Conservation (phyloP, 2,329 filamentous ascomycete genomes). For the Neoscytalidium dimidiatum region DNA sequence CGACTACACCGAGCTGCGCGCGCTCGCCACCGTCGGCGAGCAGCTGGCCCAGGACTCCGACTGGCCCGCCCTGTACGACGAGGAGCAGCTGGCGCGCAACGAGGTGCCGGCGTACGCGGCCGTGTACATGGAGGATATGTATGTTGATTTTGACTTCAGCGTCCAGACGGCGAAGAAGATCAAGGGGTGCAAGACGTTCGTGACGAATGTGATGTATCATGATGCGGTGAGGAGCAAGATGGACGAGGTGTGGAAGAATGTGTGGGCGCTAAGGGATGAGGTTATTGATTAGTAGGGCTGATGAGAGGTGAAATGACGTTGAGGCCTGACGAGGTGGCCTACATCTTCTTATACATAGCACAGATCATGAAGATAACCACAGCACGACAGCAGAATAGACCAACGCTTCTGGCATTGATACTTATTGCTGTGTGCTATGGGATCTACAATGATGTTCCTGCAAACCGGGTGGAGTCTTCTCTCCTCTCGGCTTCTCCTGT, state of each 20-base stretch:
- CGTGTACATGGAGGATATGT: slow-evolving; percentile 86
- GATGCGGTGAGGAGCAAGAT: slow-evolving; percentile 73
- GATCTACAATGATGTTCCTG: too few relatives aligned
- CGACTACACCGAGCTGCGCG: slow-evolving; percentile 72
- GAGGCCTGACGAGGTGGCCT: too few relatives aligned
- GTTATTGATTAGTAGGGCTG: slow-evolving; percentile 18
- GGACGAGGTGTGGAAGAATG: slow-evolving; percentile 73
- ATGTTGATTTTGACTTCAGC: slow-evolving; percentile 77
- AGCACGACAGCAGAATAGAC: too few relatives aligned
- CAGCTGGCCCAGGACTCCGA: slow-evolving; percentile 66
- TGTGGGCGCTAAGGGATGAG: slow-evolving; percentile 77
- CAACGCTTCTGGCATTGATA: too few relatives aligned
- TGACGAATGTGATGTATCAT: slow-evolving; percentile 88
- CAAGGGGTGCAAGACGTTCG: slow-evolving; percentile 74
- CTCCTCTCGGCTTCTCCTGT: too few relatives aligned
- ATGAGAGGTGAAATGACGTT: too few relatives aligned
- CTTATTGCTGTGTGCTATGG: too few relatives aligned
- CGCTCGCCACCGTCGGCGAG: slow-evolving; percentile 68
- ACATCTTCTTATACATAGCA: too few relatives aligned
- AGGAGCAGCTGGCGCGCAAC: slow-evolving; percentile 71
- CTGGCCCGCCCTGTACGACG: slow-evolving; percentile 79
- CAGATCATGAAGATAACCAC: too few relatives aligned
- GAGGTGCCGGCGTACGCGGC: slow-evolving; percentile 84
- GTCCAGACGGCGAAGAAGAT: slow-evolving; percentile 74
- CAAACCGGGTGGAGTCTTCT: too few relatives aligned